phyloP scores from a whole-genome alignment of 2,329 filamentous ascomycete species.

The Neocatenulostroma microsporum region DNA sequence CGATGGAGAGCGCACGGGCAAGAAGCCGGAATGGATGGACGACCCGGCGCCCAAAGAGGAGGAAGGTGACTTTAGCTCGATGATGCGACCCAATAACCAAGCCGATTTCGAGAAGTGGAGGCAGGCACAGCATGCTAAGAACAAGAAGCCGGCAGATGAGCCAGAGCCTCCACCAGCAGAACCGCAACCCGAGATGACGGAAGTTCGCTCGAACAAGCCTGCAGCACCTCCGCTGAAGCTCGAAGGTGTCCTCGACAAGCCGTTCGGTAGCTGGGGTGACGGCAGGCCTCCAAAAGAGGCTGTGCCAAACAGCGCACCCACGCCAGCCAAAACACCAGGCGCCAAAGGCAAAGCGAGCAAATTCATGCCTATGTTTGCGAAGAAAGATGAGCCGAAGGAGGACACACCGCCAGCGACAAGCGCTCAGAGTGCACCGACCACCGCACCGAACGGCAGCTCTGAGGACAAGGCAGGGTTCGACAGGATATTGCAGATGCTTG shows the following conservation, averaged over 20 bases:
- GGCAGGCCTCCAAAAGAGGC: conserved; percentile 39
- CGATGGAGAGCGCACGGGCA: conserved; percentile 52
- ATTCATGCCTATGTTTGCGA: conserved; percentile 72
- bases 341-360: conserved; percentile 67
- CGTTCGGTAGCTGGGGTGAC: conserved; percentile 58
- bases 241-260: conserved; percentile 66
- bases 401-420: conserved; percentile 12
- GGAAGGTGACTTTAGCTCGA: conserved; percentile 46
- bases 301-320: conserved; percentile 27
- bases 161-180: conserved; percentile 14
- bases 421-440: conserved; percentile 12
- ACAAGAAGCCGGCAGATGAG: conserved; percentile 38
- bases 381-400: conserved; percentile 27
- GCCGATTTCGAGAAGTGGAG: conserved; percentile 95
- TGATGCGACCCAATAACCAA: conserved; percentile 55
- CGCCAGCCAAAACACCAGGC: conserved; percentile 33
- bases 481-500: conserved; percentile 16
- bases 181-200: conserved; percentile 12
- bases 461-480: conserved; percentile 76
- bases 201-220: conserved; percentile 34
- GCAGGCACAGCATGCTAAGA: conserved; percentile 67
- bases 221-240: conserved; percentile 56
- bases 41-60: conserved; percentile 48
- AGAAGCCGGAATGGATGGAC: conserved; percentile 89
- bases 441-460: conserved; percentile 38